Percentiles rank a stretch among this genome's conserved stretches.
Evolutionary conservation across 2,329 filamentous ascomycete species (phyloP).

Genomic region (Huntiella savannae): DNA sequence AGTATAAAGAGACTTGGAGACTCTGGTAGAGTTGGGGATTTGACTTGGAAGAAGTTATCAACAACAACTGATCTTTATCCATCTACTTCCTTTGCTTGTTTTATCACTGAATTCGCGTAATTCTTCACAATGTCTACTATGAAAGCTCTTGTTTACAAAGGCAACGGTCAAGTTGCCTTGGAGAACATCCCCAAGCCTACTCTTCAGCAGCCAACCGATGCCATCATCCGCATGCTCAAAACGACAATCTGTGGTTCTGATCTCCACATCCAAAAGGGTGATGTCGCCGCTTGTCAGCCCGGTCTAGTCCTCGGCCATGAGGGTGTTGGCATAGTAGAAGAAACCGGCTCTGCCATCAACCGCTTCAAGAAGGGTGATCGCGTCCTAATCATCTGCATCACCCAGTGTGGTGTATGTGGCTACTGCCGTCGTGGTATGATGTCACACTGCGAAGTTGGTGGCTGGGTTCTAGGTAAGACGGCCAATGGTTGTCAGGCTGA

Average conservation of each 20-base stretch:
- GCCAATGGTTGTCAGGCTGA: conserved; percentile 38
- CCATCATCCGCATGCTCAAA: conserved; percentile 28
- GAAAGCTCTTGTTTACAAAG: conserved; percentile 28
- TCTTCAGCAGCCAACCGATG: conserved; percentile 25
- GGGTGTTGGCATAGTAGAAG: conserved; percentile 29
- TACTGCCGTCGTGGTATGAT: conserved; percentile 32
- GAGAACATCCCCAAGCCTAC: conserved; percentile 24
- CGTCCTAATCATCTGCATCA: conserved; percentile 33
- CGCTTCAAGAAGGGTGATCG: conserved; percentile 28
- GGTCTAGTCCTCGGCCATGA: conserved; percentile 34
- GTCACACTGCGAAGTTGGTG: conserved; percentile 32
- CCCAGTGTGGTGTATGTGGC: conserved; percentile 29
- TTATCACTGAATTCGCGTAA: neutral
- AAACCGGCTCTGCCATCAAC: conserved; percentile 25
- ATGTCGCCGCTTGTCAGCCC: conserved; percentile 27
- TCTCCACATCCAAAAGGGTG: conserved; percentile 34
- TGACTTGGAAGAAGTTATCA: no score
- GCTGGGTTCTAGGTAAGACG: conserved; percentile 34
- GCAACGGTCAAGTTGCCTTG: conserved; percentile 18
- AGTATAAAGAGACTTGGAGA: no score
- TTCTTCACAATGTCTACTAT: conserved; percentile 16
- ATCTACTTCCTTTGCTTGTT: neutral
- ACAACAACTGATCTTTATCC: no score
- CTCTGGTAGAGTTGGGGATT: no score
- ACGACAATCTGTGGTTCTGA: conserved; percentile 36